Conservation (phyloP, 2,329 filamentous ascomycete species). For the Rosellinia necatrix region DNA sequence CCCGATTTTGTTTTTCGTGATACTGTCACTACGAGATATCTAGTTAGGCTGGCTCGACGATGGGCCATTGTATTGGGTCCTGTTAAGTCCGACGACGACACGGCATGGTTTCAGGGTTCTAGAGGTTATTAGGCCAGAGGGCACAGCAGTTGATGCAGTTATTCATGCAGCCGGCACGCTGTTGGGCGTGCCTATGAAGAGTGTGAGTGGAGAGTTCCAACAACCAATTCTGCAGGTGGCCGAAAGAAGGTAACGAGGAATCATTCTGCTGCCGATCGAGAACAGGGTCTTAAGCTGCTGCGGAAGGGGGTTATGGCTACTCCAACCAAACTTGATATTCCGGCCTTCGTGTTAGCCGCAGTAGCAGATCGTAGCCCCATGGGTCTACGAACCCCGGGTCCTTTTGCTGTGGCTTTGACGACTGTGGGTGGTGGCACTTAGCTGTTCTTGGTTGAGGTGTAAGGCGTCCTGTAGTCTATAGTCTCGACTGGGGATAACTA, state of each 20-base stretch:
- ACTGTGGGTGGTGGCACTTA: slow-evolving; percentile 2
- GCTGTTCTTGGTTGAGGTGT: slow-evolving; percentile 7
- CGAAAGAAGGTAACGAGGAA: slow-evolving; percentile 22
- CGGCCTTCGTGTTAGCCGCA: not conserved
- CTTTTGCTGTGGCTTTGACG: slow-evolving; percentile 1
- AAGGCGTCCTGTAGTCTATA: slow-evolving; percentile 3
- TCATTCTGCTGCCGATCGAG: slow-evolving; percentile 19
- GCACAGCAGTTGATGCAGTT: slow-evolving; percentile 2
- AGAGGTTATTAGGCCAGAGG: slow-evolving; percentile 15
- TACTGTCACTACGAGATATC: not conserved
- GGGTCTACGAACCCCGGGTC: not conserved
- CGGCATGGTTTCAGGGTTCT: slow-evolving; percentile 7
- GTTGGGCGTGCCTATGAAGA: not conserved
- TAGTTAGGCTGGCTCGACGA: not conserved
- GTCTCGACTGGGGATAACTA: not conserved
- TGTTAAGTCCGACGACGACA: not conserved
- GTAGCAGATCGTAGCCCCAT: not conserved
- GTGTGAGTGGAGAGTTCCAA: slow-evolving; percentile 26
- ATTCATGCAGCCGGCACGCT: slow-evolving; percentile 18
- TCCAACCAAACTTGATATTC: not conserved
- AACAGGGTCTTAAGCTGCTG: slow-evolving; percentile 19
- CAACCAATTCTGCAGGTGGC: slow-evolving; percentile 23
- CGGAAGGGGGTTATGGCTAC: not conserved
- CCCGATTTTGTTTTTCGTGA: not conserved
- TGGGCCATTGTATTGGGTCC: not conserved